Conservation (phyloP, 768 basidiomycete species). For the Asterophora parasitica region DNA sequence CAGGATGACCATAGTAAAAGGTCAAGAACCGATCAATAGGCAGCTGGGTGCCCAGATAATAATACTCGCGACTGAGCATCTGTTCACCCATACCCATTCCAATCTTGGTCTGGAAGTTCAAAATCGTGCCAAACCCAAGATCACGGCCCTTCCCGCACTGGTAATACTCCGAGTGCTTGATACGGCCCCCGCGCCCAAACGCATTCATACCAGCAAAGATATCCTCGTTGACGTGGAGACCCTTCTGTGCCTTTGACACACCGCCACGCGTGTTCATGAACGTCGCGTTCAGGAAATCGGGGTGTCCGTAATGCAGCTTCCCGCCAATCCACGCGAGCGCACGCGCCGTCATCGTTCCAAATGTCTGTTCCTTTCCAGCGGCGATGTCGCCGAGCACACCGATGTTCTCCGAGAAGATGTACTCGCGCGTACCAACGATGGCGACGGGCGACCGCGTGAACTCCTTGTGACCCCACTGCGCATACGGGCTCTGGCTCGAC, state of each 20-base stretch:
- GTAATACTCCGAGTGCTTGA: conserved; percentile 99
- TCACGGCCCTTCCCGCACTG: conserved; percentile 99
- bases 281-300: conserved; percentile 96
- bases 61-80: conserved; percentile 99
- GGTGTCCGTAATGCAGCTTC: conserved; percentile 98
- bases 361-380: conserved; percentile 99
- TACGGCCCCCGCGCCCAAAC: conserved; percentile 94
- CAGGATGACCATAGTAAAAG: conserved; percentile 99
- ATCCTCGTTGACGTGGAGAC: conserved; percentile 97
- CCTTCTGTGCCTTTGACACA: conserved; percentile 99
- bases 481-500: conserved; percentile 92
- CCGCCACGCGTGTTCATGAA: conserved; percentile 99
- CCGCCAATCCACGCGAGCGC: conserved; percentile 96
- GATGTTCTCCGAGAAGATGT: conserved; percentile 99
- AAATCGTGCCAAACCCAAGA: conserved; percentile 97
- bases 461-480: conserved; percentile 93
- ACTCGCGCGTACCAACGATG: conserved; percentile 97
- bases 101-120: conserved; percentile 99
- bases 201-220: conserved; percentile 99
- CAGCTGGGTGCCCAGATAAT: conserved; percentile 96
- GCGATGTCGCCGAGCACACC: conserved; percentile 99
- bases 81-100: conserved; percentile 99
- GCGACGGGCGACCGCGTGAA: conserved; percentile 89
- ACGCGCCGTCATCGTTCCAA: conserved; percentile 96
- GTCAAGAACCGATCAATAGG: conserved; percentile 98